Percentiles rank a stretch among this genome's conserved stretches.
These are phyloP conservation scores for Fusarium euwallaceae DNA, from an alignment of 2,329 filamentous ascomycete species.

Conservation along the genomic window DNA sequence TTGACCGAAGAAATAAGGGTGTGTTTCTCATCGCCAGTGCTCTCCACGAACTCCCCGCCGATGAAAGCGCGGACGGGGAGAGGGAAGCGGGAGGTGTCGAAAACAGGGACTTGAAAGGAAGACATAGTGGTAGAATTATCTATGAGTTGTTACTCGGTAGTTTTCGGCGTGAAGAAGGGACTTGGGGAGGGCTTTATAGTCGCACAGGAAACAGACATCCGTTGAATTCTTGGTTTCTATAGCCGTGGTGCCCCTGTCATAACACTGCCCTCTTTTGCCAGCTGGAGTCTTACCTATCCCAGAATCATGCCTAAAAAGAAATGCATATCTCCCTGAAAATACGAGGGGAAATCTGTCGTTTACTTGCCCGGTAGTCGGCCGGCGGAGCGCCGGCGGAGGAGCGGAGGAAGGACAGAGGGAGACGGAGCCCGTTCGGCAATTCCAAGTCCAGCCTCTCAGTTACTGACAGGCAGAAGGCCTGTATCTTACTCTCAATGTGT, in stretches of 20 bases:
- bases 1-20: neutral
- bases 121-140: neutral
- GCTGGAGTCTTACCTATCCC: neutral
- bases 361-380: neutral
- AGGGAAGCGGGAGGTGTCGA: neutral
- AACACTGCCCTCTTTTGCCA: neutral
- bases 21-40: neutral
- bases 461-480: neutral
- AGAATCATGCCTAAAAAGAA: neutral
- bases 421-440: neutral
- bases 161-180: neutral
- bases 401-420: neutral
- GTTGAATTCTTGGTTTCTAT: neutral
- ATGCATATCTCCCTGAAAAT: neutral
- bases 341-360: neutral
- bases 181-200: neutral
- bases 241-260: neutral
- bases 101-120: neutral
- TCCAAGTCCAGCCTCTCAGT: neutral
- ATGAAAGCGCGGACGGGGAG: neutral
- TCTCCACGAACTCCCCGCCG: neutral
- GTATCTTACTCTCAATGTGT: neutral
- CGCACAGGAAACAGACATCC: neutral
- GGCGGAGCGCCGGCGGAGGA: neutral
- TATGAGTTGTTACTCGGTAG: neutral